phyloP scores from a whole-genome alignment of 169 alveolate species.

The Cystoisospora suis region DNA sequence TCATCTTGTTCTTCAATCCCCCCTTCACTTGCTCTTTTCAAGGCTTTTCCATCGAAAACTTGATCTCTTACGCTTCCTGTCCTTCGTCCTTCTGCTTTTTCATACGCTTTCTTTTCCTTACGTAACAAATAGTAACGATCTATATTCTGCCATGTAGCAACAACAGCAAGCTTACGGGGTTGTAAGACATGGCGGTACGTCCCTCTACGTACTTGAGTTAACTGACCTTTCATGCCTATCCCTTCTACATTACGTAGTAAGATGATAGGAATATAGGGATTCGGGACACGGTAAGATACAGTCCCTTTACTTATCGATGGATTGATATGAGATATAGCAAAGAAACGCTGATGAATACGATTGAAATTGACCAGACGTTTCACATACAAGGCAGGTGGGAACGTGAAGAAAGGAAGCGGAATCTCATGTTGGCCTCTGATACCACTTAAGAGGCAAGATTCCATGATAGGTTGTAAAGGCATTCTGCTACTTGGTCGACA shows the following conservation, averaged over 20 bases:
- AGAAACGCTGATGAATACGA: background rate
- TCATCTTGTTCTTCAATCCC: no score
- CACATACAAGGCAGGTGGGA: no score
- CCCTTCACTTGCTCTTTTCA: no score
- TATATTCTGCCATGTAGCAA: slow-evolving; percentile 47
- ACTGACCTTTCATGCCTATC: slow-evolving; percentile 29
- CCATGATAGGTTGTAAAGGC: no score
- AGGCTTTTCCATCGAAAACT: no score
- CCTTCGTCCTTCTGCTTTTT: no score
- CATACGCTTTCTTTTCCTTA: background rate
- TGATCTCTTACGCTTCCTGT: no score
- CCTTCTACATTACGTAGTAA: slow-evolving; percentile 8
- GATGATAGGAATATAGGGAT: slow-evolving; percentile 32
- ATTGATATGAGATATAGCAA: slow-evolving; percentile 26
- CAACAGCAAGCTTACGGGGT: background rate
- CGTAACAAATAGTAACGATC: background rate
- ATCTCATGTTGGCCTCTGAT: no score
- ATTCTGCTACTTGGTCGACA: no score
- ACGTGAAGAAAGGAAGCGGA: no score
- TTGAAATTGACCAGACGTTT: no score
- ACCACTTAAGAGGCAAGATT: no score
- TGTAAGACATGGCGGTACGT: background rate
- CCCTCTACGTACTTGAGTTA: slow-evolving; percentile 34
- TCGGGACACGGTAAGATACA: slow-evolving; percentile 22
- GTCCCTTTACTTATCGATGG: slow-evolving; percentile 38